Conservation (phyloP, 768 basidiomycete genomes). For the Heimioporus sp. region DNA sequence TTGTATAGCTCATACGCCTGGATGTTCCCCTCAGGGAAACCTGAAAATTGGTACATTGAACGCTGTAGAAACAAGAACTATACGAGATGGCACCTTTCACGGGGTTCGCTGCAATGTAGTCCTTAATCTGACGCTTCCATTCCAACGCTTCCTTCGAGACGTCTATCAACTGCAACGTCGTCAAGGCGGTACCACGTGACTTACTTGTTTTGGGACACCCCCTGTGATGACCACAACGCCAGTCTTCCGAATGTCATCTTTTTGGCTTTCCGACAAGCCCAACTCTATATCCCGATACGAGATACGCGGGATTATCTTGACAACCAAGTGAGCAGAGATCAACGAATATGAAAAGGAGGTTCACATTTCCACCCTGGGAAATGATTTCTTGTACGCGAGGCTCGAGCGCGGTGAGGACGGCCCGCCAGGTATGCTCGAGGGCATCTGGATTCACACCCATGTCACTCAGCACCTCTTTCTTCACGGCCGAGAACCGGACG, state of each 20-base stretch:
- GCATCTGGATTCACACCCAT: constrained; percentile 11
- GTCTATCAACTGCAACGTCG: not conserved
- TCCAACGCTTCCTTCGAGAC: constrained; percentile 49
- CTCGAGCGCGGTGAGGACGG: constrained; percentile 51
- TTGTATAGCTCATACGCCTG: constrained; percentile 79
- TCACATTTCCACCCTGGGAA: constrained; percentile 44
- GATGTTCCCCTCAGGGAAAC: constrained; percentile 64
- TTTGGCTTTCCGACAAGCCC: constrained; percentile 47
- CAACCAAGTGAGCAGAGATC: not conserved
- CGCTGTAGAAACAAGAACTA: not conserved
- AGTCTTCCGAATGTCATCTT: constrained; percentile 42
- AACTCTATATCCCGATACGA: constrained; percentile 41
- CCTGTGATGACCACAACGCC: constrained; percentile 59
- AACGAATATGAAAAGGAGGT: constrained; percentile 6
- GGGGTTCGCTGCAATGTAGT: constrained; percentile 53
- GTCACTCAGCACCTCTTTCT: constrained; percentile 51
- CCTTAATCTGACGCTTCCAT: constrained; percentile 56
- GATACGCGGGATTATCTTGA: constrained; percentile 52
- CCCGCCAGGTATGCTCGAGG: constrained; percentile 51
- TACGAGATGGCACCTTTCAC: constrained; percentile 45
- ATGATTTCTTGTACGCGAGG: constrained; percentile 47
- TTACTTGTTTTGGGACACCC: constrained; percentile 52
- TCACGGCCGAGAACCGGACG: constrained; percentile 56
- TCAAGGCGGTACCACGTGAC: constrained; percentile 7
- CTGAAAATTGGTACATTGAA: constrained; percentile 30